Base-by-base conservation (phyloP, 768 basidiomycete species). In the Xerocomus spinulosus region DNA sequence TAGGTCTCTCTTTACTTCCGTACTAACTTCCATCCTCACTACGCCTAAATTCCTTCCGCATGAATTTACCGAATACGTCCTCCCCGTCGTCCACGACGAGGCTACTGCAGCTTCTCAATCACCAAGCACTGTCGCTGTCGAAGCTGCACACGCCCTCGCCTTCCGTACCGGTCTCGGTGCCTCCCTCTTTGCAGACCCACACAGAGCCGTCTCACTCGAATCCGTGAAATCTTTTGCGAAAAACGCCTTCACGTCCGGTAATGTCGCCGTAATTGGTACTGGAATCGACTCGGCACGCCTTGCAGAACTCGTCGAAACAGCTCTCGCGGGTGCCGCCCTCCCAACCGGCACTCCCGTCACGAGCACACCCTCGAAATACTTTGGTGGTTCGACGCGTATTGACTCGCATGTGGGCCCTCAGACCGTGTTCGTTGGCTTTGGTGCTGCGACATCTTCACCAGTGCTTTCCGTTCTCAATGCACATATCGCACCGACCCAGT, bases 81-180 rank as follows among this genome's bases (percentile, higher is more conserved):
- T 79, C 4, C 86, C 85, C 20, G 70, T 82, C 42, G 76, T 93
- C 51, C 76, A 79, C 44, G 74, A 80, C 46, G 95, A 98, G 62
- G 71, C 83, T 37, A 67, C 76, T 32, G 71, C 79, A 20, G 87
- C 83, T 13, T 64, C 71, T 37, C 67, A 73, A 39, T 73, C 86
- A 50, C 82, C 91, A 8, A 74, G 77, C 20, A 77, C 79, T 2
- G 74, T 76, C 57, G 93, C 93, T 34, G 53, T 98, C 48, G 95
- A 99, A 61, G 72, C 85, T 30, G 93, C 92, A 4, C 95, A 98
- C 66, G 68, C 79, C 36, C 74, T 94, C 49, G 94, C 95, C 36
- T 99, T 98, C 87, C 92, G 94, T 61, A 76, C 75, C 35, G 95
- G 95, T 14, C 92, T 98, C 59, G 95, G 95, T 58, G 78, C 87